A percentile compares a stretch with the other conserved stretches of the same genome.
Evolutionary conservation across 192 early-diverging fungal genomes (phyloP).

Genomic region (Irineochytrium annulatum): DNA sequence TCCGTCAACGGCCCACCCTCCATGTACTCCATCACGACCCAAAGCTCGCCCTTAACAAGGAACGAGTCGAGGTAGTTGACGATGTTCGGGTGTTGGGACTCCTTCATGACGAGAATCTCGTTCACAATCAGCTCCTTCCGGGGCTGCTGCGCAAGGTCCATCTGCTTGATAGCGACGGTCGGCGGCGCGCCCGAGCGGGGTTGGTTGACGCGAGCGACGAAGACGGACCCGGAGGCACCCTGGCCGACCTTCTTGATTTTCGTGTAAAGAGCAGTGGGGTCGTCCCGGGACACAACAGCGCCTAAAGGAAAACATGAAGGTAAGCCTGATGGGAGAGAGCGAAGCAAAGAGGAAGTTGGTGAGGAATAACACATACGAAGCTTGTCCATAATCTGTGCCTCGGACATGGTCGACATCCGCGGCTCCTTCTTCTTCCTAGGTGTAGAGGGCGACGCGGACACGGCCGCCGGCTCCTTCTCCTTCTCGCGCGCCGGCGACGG

Average conservation of each 20-base stretch:
- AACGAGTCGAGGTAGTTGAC: conserved; percentile 95
- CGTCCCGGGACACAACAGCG: conserved; percentile 80
- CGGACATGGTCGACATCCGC: conserved; percentile 81
- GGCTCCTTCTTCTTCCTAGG: conserved; percentile 54
- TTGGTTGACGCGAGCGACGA: conserved; percentile 70
- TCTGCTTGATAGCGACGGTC: conserved; percentile 62
- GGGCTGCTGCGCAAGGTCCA: conserved; percentile 54
- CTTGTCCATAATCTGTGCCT: conserved; percentile 92
- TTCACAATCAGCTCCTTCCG: conserved; percentile 63
- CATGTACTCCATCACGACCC: conserved; percentile 99
- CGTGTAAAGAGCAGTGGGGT: conserved; percentile 85
- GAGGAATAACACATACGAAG: conserved; percentile 47
- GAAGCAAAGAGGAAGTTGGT: conserved; percentile 3
- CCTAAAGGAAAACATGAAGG: conserved; percentile 14
- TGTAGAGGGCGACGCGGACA: conserved; percentile 27
- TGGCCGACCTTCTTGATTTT: conserved; percentile 97
- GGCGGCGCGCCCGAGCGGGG: not conserved
- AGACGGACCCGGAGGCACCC: conserved; percentile 98
- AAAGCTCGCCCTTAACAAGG: conserved; percentile 83
- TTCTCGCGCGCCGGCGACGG: conserved; percentile 7
- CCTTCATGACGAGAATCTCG: conserved; percentile 85
- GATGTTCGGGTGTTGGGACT: conserved; percentile 86
- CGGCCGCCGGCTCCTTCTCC: conserved; percentile 26
- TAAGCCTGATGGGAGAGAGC: not conserved
- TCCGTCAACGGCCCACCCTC: conserved; percentile 97